Base-by-base conservation (phyloP, 1,139 yeast genomes). In the Nakaseomyces uthaithaninus region DNA sequence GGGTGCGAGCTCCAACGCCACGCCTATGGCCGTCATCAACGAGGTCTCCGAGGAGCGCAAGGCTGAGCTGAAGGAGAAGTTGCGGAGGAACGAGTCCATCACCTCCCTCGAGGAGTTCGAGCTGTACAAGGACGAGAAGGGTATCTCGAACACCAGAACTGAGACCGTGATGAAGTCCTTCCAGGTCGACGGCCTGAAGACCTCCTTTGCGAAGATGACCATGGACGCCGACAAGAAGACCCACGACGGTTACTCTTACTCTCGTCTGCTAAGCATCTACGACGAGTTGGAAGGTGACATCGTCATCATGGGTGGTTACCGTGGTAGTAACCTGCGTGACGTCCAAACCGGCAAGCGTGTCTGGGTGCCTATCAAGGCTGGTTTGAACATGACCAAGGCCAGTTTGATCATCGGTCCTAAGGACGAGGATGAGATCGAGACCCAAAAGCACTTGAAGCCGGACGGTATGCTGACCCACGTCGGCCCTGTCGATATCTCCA, bases 361-460 rank as follows among this genome's bases (percentile, higher is more conserved):
- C 1, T 87, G 96, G 96, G 75, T 87, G 25, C 96, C 96, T 0
- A 59, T 86, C 24, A 81, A 82, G 53, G 95, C 93, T 0, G 95
- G 95, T 0, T 71, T 87, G 42, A 78, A 84, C 51, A 65, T 86
- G 33, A 66, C 80, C 16, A 81, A 77, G 53, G 75, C 80, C 44
- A 77, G 83, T 63, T 63, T 87, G 22, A 62, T 77, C 6, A 66
- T 87, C 12, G 95, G 95, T 0, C 91, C 93, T 0, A 64, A 61
- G 0, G 78, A 71, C 41, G 76, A 76, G 40, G 95, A 82, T 54
- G 78, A 74, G 49, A 46, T 67, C 20, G 63, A 65, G 35, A 76
- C 80, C 1, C 62, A 68, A 27, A 63, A 72, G 12, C 58, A 61
- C 18, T 71, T 85, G 3, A 73, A 72, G 48, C 80, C 95, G 0